Evolutionary conservation across 306 rosid genomes (phyloP).

Genomic region (Chamaecrista fasciculata): DNA sequence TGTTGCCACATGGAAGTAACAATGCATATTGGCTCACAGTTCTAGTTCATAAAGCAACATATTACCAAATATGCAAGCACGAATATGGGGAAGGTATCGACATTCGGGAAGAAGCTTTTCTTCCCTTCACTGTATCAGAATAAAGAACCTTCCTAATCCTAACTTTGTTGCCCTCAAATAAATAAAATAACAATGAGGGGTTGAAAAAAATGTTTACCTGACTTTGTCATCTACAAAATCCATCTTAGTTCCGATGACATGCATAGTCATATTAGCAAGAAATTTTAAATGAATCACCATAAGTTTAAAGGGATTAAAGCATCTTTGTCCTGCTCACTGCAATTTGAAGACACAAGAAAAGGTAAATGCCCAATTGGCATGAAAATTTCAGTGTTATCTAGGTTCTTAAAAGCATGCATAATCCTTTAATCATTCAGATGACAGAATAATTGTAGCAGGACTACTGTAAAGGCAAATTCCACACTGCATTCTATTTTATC

Average conservation of each 20-base stretch:
- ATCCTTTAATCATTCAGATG: not conserved
- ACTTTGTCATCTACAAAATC: slow-evolving; percentile 94
- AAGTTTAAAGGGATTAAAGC: not conserved
- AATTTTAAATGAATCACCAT: not conserved
- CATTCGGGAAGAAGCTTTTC: not conserved
- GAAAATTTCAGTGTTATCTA: not conserved
- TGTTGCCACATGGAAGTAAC: not conserved
- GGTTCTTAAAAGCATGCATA: not conserved
- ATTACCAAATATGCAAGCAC: not conserved
- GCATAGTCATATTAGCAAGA: slow-evolving; percentile 50
- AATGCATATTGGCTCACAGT: not conserved
- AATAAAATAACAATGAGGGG: slow-evolving; percentile 3
- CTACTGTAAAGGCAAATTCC: not conserved
- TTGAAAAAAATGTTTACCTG: slow-evolving; percentile 47
- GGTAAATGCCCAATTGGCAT: not conserved
- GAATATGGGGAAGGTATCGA: not conserved
- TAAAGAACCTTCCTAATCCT: not conserved
- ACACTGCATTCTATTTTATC: not conserved
- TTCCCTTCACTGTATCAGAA: no score
- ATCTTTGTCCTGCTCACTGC: not conserved
- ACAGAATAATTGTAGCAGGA: not conserved
- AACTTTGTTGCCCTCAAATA: not conserved
- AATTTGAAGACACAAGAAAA: not conserved
- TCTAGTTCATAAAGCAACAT: not conserved
- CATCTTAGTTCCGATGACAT: slow-evolving; percentile 94